phyloP scores from a whole-genome alignment of 2,329 filamentous ascomycete species.

The Ascomycota sp. region DNA sequence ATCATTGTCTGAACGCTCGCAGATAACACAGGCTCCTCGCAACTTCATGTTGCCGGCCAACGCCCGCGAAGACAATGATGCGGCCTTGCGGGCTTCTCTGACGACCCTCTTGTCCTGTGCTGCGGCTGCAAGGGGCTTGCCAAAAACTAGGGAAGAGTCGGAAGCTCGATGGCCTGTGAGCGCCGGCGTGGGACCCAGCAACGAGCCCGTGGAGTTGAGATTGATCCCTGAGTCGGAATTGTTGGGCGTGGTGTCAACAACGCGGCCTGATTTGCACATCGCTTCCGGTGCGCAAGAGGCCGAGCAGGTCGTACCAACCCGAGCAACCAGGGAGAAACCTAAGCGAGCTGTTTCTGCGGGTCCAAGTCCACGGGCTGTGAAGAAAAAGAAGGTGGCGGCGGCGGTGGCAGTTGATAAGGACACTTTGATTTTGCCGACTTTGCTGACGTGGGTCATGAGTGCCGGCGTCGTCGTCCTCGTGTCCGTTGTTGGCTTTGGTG shows the following conservation, averaged over 20 bases:
- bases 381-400: slow-evolving; percentile 34
- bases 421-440: slow-evolving; percentile 33
- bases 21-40: slow-evolving; percentile 21
- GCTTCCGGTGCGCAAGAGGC: slow-evolving; percentile 10
- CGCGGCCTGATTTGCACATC: slow-evolving; percentile 4
- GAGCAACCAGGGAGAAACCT: slow-evolving; percentile 18
- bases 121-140: slow-evolving; percentile 65
- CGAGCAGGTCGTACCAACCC: slow-evolving; percentile 10
- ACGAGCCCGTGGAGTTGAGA: slow-evolving; percentile 35
- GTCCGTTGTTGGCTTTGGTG: slow-evolving; percentile 47
- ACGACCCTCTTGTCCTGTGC: slow-evolving; percentile 91
- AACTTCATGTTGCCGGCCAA: slow-evolving; percentile 49
- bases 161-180: slow-evolving; percentile 14
- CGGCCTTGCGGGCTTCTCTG: slow-evolving; percentile 77
- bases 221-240: slow-evolving; percentile 42
- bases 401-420: slow-evolving; percentile 14
- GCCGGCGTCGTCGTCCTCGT: slow-evolving; percentile 48
- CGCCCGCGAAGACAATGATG: slow-evolving; percentile 77
- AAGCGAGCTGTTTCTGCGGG: slow-evolving; percentile 25
- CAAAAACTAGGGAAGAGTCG: slow-evolving; percentile 37
- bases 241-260: slow-evolving; percentile 15
- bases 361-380: slow-evolving; percentile 25
- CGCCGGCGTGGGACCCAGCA: slow-evolving; percentile 21
- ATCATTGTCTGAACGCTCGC: slow-evolving; percentile 25
- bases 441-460: slow-evolving; percentile 44